Evolutionary conservation across 306 rosid genomes (phyloP).

Genomic region (Mucuna pruriens): DNA sequence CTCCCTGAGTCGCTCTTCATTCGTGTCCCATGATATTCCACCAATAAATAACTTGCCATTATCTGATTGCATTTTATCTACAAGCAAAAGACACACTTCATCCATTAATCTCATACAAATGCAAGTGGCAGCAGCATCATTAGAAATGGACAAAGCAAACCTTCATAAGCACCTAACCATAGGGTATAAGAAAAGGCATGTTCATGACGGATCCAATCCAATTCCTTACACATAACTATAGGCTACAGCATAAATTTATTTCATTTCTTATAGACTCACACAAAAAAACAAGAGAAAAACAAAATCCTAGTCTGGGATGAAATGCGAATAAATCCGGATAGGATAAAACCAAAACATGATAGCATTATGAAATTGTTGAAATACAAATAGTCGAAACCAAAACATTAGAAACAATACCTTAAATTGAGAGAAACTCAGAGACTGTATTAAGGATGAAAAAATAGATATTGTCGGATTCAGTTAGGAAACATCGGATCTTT

Average conservation of each 20-base stretch:
- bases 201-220: slow-evolving; percentile 60
- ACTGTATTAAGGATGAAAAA: slow-evolving; percentile 54
- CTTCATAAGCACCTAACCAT: slow-evolving; percentile 8
- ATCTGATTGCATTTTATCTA: slow-evolving; percentile 96
- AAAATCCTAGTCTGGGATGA: slow-evolving; percentile 36
- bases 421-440: slow-evolving; percentile 50
- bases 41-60: slow-evolving; percentile 93
- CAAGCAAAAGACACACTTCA: slow-evolving; percentile 47
- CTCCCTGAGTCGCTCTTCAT: slow-evolving; percentile 95
- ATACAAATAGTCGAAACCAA: slow-evolving; percentile 39
- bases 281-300: background rate
- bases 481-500: slow-evolving; percentile 73
- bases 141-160: slow-evolving; percentile 21
- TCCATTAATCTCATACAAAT: slow-evolving; percentile 47
- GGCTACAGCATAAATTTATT: background rate
- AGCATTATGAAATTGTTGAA: slow-evolving; percentile 45
- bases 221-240: slow-evolving; percentile 17
- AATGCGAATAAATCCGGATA: slow-evolving; percentile 39
- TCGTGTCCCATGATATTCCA: slow-evolving; percentile 99
- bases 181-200: slow-evolving; percentile 17
- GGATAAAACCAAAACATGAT: slow-evolving; percentile 35
- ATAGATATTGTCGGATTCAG: slow-evolving; percentile 63
- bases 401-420: slow-evolving; percentile 50
- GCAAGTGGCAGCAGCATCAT: slow-evolving; percentile 44
- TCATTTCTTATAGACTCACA: background rate